Base-by-base conservation (phyloP, 2,329 filamentous ascomycete genomes). In the Orbilia oligospora region DNA sequence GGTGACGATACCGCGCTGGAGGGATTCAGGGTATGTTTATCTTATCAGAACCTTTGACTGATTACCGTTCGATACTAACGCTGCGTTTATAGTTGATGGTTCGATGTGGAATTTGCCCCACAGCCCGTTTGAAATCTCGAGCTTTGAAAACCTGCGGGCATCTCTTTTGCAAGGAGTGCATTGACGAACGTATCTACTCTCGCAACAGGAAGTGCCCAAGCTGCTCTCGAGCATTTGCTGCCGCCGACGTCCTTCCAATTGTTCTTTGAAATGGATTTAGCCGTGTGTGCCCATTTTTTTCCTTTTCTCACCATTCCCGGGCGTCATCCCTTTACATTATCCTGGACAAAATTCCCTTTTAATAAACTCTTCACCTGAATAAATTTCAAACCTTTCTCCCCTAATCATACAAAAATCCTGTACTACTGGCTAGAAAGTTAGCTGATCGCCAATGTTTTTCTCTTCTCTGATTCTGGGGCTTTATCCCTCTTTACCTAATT, bases 131-230 rank as follows among this genome's bases (percentile, higher is more conserved):
- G 56, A 98, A 98, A 85, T 93, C 98, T 83, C 97, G 94, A 0
- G 92, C 91, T 9, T 89, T 99, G 84, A 97, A 96, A 86, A 94
- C 93, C 0, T 99, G 96, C 84, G 96, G 96, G 0, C 96, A 99
- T 84, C 89, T 97, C 61, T 97, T 98, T 85, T 99, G 96, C 88
- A 91, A 91, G 83, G 88, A 90, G 58, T 99, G 96, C 83, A 92
- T 98, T 24, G 93, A 97, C 80, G 92, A 97, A 83, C 91, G 96
- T 72, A 90, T 97, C 79, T 90, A 90, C 55, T 97, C 96, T 83
- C 92, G 96, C 41, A 94, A 95, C 86, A 90, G 96, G 81, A 98
- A 98, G 85, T 99, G 96, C 83, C 96, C 96, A 1, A 95, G 93
- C 82, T 99, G 97, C 87, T 93, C 92, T 82, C 92, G 92, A 85